Evolutionary conservation across 352 stramenopile genomes (phyloP).

Genomic region (Pythium sp.): DNA sequence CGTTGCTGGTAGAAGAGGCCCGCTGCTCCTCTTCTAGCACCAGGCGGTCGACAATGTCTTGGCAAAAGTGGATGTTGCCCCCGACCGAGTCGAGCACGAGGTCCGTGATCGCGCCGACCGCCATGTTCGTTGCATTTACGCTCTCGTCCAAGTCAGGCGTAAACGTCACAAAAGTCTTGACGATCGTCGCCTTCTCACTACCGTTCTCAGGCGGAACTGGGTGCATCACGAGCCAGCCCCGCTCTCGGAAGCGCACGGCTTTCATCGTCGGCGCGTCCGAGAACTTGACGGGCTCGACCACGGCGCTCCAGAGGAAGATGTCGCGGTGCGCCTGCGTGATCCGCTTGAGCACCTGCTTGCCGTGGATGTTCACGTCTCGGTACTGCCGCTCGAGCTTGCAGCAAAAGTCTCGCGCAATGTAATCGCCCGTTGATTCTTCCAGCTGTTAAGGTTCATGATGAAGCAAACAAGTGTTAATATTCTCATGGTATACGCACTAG

Average conservation of each 20-base stretch:
- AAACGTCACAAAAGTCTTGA: conserved; percentile 13
- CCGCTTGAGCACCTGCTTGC: conserved; percentile 15
- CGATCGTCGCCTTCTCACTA: conserved; percentile 4
- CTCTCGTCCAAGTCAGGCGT: conserved; percentile 8
- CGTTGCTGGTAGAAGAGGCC: neutral
- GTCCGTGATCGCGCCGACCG: conserved; percentile 12
- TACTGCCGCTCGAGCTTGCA: conserved; percentile 3
- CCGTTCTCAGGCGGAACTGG: neutral
- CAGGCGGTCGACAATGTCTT: conserved; percentile 14
- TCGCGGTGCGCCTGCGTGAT: conserved; percentile 2
- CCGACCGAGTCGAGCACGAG: conserved; percentile 15
- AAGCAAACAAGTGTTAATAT: neutral
- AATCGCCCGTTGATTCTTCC: conserved; percentile 4
- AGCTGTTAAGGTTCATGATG: neutral
- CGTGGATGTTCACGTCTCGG: conserved; percentile 11
- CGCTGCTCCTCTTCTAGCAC: conserved; percentile 9
- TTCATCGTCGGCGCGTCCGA: neutral
- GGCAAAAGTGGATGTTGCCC: conserved; percentile 10
- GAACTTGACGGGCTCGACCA: conserved; percentile 9
- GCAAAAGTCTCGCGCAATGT: conserved; percentile 3
- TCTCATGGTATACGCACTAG: neutral
- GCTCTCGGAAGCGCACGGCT: conserved; percentile 13
- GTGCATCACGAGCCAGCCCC: conserved; percentile 12
- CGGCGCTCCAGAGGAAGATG: conserved; percentile 9
- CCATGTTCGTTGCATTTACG: neutral